These are phyloP conservation scores for Breviolum minutum DNA, from an alignment of 73 alveolate genomes.

Conservation along the genomic window DNA sequence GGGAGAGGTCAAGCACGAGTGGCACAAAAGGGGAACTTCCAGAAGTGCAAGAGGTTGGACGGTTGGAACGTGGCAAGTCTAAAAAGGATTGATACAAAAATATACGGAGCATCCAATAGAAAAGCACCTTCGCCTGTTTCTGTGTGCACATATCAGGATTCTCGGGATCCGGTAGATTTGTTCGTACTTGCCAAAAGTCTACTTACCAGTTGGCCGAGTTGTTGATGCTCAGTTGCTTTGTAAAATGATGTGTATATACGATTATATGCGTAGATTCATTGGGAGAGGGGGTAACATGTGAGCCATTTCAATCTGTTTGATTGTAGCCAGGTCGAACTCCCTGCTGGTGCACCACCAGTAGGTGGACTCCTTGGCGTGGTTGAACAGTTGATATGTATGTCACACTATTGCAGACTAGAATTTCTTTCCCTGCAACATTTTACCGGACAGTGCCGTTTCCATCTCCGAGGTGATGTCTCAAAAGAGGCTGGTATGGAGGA, in stretches of 20 bases:
- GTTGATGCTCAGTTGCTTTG: too few species aligned
- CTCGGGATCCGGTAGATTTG: too few species aligned
- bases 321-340: conserved; percentile 19
- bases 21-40: not conserved
- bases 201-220: too few species aligned
- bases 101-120: not conserved
- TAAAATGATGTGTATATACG: too few species aligned
- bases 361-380: not conserved
- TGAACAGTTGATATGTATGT: not conserved
- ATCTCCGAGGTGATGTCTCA: conserved; percentile 45
- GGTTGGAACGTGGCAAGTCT: not conserved
- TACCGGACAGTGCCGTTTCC: too few species aligned
- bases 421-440: too few species aligned
- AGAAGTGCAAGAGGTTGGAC: conserved; percentile 13
- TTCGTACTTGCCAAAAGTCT: too few species aligned
- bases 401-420: not conserved
- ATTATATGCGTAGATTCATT: too few species aligned
- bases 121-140: too few species aligned
- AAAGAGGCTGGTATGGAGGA: conserved; percentile 90
- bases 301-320: too few species aligned
- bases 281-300: too few species aligned
- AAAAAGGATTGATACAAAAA: not conserved
- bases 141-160: too few species aligned
- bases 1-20: not conserved
- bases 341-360: conserved; percentile 64